Evolutionary conservation across 2,329 filamentous ascomycete genomes (phyloP).

Genomic region (Phyllosticta capitalensis): DNA sequence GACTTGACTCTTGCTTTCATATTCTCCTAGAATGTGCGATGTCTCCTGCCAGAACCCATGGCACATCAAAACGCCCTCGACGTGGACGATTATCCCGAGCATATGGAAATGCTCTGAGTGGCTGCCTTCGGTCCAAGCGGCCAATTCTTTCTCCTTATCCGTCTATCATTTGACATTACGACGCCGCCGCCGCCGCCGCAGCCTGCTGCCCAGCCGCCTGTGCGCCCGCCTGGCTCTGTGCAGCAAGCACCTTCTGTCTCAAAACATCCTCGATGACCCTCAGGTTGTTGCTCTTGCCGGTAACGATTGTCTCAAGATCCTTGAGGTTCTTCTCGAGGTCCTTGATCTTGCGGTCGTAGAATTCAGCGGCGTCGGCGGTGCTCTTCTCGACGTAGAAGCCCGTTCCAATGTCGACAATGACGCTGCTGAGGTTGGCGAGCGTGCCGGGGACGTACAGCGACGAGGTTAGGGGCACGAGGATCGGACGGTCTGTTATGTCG

Average conservation of each 20-base stretch:
- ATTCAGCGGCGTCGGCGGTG: slow-evolving; percentile 51
- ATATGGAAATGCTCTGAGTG: background rate
- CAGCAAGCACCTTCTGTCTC: slow-evolving; percentile 11
- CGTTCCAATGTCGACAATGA: slow-evolving; percentile 80
- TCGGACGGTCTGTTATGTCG: slow-evolving; percentile 42
- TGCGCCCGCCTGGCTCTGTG: slow-evolving; percentile 2
- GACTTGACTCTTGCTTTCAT: background rate
- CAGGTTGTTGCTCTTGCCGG: slow-evolving; percentile 73
- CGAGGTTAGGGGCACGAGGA: slow-evolving; percentile 89
- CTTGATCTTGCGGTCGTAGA: slow-evolving; percentile 60
- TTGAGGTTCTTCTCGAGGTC: slow-evolving; percentile 55
- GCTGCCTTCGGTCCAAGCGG: background rate
- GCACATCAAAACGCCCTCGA: background rate
- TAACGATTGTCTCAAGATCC: slow-evolving; percentile 59
- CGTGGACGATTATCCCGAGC: background rate
- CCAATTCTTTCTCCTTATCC: background rate
- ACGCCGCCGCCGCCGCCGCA: slow-evolving; percentile 1
- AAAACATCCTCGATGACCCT: slow-evolving; percentile 72
- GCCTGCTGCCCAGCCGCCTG: background rate
- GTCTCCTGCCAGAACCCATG: background rate
- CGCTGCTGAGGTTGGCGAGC: slow-evolving; percentile 41
- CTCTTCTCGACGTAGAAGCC: slow-evolving; percentile 91
- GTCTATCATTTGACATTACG: background rate
- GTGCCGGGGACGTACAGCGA: slow-evolving; percentile 88
- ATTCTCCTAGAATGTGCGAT: background rate